These are phyloP conservation scores for Ganoderma lucidum DNA, from an alignment of 1,284 basidiomycete genomes.

Conservation along the genomic window DNA sequence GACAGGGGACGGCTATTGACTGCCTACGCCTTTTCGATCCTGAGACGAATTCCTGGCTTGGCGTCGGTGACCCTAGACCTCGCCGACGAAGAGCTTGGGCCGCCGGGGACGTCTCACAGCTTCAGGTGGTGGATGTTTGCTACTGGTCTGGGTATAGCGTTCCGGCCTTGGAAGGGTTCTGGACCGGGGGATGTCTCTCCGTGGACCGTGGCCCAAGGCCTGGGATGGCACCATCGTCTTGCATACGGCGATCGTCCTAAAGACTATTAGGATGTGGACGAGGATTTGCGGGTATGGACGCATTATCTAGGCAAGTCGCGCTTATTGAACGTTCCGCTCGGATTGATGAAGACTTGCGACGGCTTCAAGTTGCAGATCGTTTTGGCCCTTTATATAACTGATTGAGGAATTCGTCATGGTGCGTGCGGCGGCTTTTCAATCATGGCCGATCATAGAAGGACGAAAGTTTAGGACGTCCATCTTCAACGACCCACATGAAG, in stretches of 20 bases:
- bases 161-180: not conserved
- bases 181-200: not conserved
- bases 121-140: not conserved
- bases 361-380: not conserved
- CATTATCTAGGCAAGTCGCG: not conserved
- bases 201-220: not conserved
- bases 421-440: not conserved
- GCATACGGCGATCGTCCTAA: not conserved
- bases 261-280: not conserved
- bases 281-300: not conserved
- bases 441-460: not conserved
- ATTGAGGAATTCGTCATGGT: not conserved
- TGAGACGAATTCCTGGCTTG: not conserved
- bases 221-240: not conserved
- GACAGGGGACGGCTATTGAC: not conserved
- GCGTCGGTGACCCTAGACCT: not conserved
- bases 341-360: not conserved
- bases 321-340: not conserved
- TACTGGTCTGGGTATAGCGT: not conserved
- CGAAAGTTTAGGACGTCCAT: not conserved
- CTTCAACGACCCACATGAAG: not conserved
- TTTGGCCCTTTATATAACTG: not conserved
- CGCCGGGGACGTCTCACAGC: not conserved
- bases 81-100: not conserved
- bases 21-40: not conserved